A percentile compares a stretch with the other conserved stretches of the same genome.
These are phyloP conservation scores for Cladochytrium replicatum DNA, from an alignment of 192 early-diverging fungal genomes.

Conservation along the genomic window DNA sequence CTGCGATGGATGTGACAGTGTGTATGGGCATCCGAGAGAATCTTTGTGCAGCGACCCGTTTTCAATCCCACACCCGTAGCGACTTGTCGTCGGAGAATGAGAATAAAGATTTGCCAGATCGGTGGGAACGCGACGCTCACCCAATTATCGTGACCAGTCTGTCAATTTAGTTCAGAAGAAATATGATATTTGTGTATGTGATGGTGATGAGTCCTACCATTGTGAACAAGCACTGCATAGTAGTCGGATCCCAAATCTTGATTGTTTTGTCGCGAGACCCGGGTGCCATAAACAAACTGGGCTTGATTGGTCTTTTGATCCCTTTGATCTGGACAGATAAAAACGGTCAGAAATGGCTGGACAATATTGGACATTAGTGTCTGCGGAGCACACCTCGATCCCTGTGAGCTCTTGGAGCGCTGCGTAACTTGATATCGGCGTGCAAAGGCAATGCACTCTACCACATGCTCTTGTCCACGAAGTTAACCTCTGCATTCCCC, in stretches of 20 bases:
- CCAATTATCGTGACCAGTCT: conserved; percentile 91
- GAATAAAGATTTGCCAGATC: conserved; percentile 70
- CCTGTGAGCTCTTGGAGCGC: conserved; percentile 61
- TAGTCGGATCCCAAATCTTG: conserved; percentile 69
- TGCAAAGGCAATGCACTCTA: conserved; percentile 85
- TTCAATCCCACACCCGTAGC: conserved; percentile 79
- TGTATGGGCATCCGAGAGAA: conserved; percentile 72
- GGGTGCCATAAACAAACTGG: conserved; percentile 65
- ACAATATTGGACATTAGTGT: too few species aligned
- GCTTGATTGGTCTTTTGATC: too few species aligned
- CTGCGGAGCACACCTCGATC: conserved; percentile 32
- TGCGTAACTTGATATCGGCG: conserved; percentile 56
- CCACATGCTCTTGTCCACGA: conserved; percentile 87
- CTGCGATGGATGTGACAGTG: conserved; percentile 83
- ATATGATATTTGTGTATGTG: conserved; percentile 1
- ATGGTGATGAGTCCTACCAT: conserved; percentile 48
- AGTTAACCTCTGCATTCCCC: conserved; percentile 71
- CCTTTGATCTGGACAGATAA: too few species aligned
- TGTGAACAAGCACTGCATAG: conserved; percentile 60
- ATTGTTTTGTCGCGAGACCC: conserved; percentile 88
- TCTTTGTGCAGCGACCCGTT: conserved; percentile 70
- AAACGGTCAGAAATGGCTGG: too few species aligned
- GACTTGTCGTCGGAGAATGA: conserved; percentile 87
- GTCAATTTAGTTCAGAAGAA: background rate
- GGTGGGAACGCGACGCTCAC: conserved; percentile 76